A percentile compares a stretch with the other conserved stretches of the same genome.
These are phyloP conservation scores for Nemania serpens DNA, from an alignment of 2,329 filamentous ascomycete genomes.

Conservation along the genomic window DNA sequence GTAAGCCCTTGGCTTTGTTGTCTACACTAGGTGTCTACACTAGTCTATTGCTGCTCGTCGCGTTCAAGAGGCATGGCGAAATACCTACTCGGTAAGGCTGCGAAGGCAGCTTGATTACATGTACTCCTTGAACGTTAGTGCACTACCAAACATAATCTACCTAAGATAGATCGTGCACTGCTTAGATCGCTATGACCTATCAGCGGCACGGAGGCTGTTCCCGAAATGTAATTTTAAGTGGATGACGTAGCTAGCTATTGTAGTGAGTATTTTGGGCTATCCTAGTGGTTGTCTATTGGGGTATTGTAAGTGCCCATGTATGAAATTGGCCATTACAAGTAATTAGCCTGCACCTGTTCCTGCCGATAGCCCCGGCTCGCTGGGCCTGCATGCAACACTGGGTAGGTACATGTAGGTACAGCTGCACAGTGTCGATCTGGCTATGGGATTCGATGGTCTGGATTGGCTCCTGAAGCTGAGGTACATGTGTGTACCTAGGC, in stretches of 20 bases:
- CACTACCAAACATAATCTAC: too few relatives aligned
- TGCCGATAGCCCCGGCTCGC: conserved; percentile 8
- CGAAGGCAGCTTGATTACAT: too few relatives aligned
- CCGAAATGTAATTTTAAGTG: not conserved
- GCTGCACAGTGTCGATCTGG: not conserved
- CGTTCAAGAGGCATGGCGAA: too few relatives aligned
- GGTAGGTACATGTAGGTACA: not conserved
- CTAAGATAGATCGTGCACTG: too few relatives aligned
- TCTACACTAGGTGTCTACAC: too few relatives aligned
- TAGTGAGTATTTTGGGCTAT: conserved; percentile 3
- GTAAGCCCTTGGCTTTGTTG: too few relatives aligned
- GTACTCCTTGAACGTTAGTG: too few relatives aligned
- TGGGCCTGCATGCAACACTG: not conserved
- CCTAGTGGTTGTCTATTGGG: conserved; percentile 3
- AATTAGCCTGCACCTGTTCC: conserved; percentile 7
- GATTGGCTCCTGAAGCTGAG: not conserved
- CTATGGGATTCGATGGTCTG: not conserved
- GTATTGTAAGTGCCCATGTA: too few relatives aligned
- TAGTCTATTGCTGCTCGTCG: too few relatives aligned
- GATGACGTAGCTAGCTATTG: conserved; percentile 7
- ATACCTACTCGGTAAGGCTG: too few relatives aligned
- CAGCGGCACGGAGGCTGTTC: not conserved
- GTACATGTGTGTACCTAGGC: too few relatives aligned
- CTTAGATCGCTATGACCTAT: not conserved
- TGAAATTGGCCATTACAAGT: not conserved